Evolutionary conservation across 192 early-diverging fungal genomes (phyloP).

Genomic region (Coemansia asiatica): DNA sequence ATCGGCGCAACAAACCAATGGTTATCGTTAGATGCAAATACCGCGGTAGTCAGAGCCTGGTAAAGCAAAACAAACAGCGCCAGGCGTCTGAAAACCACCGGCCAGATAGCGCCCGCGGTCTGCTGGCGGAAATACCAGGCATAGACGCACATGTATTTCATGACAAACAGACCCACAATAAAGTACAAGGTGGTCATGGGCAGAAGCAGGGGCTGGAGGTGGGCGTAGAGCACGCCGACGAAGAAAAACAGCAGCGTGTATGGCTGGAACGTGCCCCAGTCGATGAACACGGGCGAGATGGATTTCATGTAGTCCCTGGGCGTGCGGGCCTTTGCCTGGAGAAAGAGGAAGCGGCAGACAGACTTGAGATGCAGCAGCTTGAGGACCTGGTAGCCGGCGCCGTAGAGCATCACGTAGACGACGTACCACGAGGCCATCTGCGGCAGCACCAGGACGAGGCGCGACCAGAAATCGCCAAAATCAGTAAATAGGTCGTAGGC

Average conservation of each 20-base stretch:
- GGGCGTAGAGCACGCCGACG: constrained; percentile 73
- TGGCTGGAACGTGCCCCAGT: constrained; percentile 71
- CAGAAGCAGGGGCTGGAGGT: constrained; percentile 68
- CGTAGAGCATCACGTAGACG: constrained; percentile 72
- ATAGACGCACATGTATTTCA: constrained; percentile 79
- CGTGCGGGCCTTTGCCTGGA: constrained; percentile 54
- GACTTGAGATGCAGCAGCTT: constrained; percentile 67
- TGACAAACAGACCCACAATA: constrained; percentile 60
- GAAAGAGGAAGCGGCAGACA: constrained; percentile 56
- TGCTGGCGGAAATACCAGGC: constrained; percentile 75
- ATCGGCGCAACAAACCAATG: constrained; percentile 52
- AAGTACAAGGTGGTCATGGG: constrained; percentile 71
- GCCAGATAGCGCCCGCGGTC: constrained; percentile 68
- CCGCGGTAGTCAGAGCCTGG: constrained; percentile 62
- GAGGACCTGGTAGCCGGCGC: constrained; percentile 64
- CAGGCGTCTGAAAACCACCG: constrained; percentile 66
- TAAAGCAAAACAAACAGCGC: constrained; percentile 65
- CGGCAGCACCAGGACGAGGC: constrained; percentile 65
- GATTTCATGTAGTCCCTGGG: constrained; percentile 76
- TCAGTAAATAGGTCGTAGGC: constrained; percentile 66
- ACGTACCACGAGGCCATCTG: constrained; percentile 76
- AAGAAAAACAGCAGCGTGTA: constrained; percentile 71
- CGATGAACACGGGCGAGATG: constrained; percentile 65
- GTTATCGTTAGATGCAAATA: constrained; percentile 60
- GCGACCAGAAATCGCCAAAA: constrained; percentile 59